These are phyloP conservation scores for Tilletiaria anomala DNA, from an alignment of 1,284 basidiomycete species.

Conservation along the genomic window DNA sequence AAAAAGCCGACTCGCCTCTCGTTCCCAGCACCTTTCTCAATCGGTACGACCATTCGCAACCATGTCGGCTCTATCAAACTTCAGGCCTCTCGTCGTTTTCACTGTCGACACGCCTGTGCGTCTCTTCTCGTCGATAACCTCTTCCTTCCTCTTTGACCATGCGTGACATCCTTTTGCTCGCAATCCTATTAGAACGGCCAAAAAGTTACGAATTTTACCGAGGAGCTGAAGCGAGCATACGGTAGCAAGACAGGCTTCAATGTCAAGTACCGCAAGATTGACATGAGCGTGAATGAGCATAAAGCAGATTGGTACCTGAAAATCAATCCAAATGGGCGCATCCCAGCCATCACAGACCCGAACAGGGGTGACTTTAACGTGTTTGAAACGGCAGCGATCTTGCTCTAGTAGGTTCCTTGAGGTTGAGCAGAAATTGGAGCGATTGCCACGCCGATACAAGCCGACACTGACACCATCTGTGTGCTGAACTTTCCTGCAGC, in stretches of 20 bases:
- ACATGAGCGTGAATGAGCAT: slow-evolving; percentile 10
- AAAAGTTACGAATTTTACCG: slow-evolving; percentile 6
- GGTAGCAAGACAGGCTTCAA: slow-evolving; percentile 4
- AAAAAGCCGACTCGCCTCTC: no score
- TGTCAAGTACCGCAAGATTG: slow-evolving; percentile 11
- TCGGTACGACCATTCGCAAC: no score
- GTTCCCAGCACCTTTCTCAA: no score
- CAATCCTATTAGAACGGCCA: slow-evolving; percentile 5
- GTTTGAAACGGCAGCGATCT: slow-evolving; percentile 17
- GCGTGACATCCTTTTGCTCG: no score
- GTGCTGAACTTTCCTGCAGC: no score
- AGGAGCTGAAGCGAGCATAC: slow-evolving; percentile 16
- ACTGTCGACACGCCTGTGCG: slow-evolving; percentile 13
- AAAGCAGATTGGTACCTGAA: slow-evolving; percentile 26
- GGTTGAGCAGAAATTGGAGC: no score
- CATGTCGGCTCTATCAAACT: slow-evolving; percentile 8
- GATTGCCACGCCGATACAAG: no score
- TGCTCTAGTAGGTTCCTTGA: slow-evolving; percentile 30
- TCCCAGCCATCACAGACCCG: slow-evolving; percentile 21
- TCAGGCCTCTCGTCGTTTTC: slow-evolving; percentile 21
- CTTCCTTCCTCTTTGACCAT: not conserved
- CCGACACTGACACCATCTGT: no score
- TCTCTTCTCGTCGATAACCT: not conserved
- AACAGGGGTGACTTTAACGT: slow-evolving; percentile 20
- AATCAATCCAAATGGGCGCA: slow-evolving; percentile 34